A percentile compares a stretch with the other conserved stretches of the same genome.
These are phyloP conservation scores for Venturia nashicola DNA, from an alignment of 2,329 filamentous ascomycete species.

Conservation along the genomic window DNA sequence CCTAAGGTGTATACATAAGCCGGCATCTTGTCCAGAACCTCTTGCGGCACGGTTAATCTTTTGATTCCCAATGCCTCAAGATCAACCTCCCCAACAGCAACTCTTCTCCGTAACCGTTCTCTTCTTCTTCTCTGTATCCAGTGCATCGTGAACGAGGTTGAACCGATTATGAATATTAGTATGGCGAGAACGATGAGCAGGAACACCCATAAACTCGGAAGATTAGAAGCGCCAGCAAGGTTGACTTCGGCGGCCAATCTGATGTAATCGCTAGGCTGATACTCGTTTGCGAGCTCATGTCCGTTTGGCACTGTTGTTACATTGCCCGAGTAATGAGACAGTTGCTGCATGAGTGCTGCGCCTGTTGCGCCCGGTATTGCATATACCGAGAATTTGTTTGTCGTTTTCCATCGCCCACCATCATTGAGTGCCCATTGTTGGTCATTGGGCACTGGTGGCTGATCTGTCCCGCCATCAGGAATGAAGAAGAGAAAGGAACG, in stretches of 20 bases:
- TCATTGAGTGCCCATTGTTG: constrained; percentile 60
- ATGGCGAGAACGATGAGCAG: constrained; percentile 56
- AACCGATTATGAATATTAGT: constrained; percentile 53
- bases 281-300: constrained; percentile 24
- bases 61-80: constrained; percentile 79
- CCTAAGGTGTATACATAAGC: constrained; percentile 55
- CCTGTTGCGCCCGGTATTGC: constrained; percentile 62
- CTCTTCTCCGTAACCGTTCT: constrained; percentile 52
- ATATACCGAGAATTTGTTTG: constrained; percentile 70
- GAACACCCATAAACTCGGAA: constrained; percentile 76
- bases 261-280: constrained; percentile 30
- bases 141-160: constrained; percentile 63
- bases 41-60: constrained; percentile 60
- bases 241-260: constrained; percentile 40
- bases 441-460: constrained; percentile 55
- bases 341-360: constrained; percentile 53
- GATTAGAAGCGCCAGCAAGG: constrained; percentile 27
- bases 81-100: constrained; percentile 69
- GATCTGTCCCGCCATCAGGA: constrained; percentile 33
- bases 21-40: constrained; percentile 62
- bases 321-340: constrained; percentile 68
- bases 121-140: constrained; percentile 62
- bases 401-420: constrained; percentile 55
- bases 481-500: constrained; percentile 47
- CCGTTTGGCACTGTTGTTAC: constrained; percentile 38